Percentiles rank a stretch among this genome's conserved stretches.
Conservation (phyloP, 1,139 yeast genomes). For the Pichiaceae sp. region DNA sequence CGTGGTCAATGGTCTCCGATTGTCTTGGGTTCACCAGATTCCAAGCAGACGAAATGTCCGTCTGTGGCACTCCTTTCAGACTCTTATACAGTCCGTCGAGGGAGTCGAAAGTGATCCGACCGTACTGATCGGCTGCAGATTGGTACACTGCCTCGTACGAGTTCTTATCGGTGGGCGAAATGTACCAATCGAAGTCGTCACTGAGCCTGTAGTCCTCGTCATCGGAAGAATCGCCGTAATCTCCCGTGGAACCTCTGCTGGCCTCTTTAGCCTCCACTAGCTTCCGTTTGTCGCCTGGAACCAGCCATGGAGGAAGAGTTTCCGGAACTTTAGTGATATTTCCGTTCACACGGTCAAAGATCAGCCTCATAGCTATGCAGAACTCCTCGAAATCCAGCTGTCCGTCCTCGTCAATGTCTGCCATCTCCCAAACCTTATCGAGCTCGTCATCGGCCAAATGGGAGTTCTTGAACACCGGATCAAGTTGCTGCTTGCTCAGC, state of each 20-base stretch:
- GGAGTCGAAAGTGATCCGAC: conserved; percentile 73
- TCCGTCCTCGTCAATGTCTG: conserved; percentile 92
- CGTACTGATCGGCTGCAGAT: conserved; percentile 68
- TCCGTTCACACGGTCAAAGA: conserved; percentile 84
- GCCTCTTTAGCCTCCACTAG: conserved; percentile 77
- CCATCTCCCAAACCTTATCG: conserved; percentile 80
- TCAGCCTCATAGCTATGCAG: conserved; percentile 92
- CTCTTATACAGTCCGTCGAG: conserved; percentile 62
- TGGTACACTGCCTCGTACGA: conserved; percentile 75
- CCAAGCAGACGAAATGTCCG: conserved; percentile 93
- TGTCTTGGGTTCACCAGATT: conserved; percentile 87
- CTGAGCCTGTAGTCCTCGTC: conserved; percentile 48
- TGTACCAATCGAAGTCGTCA: conserved; percentile 90
- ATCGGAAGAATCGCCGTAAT: conserved; percentile 29
- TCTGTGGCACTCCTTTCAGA: conserved; percentile 63
- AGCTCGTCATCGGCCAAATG: conserved; percentile 69
- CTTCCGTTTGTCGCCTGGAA: conserved; percentile 83
- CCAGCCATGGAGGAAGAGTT: conserved; percentile 79
- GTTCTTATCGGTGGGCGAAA: conserved; percentile 75
- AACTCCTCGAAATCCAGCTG: conserved; percentile 92
- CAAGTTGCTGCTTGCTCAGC: conserved; percentile 77
- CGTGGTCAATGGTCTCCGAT: conserved; percentile 82
- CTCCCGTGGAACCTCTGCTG: conserved; percentile 10
- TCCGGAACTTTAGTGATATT: conserved; percentile 55
- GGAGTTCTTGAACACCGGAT: conserved; percentile 83